These are phyloP conservation scores for Pseudogymnoascus sp. DNA, from an alignment of 2,329 filamentous ascomycete genomes.

Conservation along the genomic window DNA sequence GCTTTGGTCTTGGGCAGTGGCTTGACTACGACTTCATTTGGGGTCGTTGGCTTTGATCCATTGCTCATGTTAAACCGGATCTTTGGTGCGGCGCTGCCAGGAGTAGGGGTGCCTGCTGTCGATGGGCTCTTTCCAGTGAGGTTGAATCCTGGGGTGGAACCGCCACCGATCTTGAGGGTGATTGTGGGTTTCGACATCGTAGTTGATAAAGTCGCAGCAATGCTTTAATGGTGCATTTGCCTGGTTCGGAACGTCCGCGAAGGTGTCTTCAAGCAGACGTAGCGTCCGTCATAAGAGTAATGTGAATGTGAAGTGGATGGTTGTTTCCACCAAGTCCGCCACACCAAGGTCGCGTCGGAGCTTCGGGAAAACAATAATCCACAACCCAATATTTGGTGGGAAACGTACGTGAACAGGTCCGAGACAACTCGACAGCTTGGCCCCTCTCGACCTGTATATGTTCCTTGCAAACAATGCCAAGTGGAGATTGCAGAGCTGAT, in stretches of 20 bases:
- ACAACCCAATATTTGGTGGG: not conserved
- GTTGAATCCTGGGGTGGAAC: conserved; percentile 1
- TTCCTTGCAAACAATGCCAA: conserved; percentile 7
- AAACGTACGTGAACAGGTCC: not conserved
- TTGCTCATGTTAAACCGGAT: conserved; percentile 23
- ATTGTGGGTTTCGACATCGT: conserved; percentile 25
- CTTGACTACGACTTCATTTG: conserved; percentile 16
- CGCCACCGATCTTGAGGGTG: conserved; percentile 22
- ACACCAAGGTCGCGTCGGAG: not conserved
- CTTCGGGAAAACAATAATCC: not conserved
- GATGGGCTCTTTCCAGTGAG: conserved; percentile 11
- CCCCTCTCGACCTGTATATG: not conserved
- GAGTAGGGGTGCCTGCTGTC: conserved; percentile 26
- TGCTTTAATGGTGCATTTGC: not conserved
- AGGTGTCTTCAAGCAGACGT: not conserved
- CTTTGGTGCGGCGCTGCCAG: conserved; percentile 27
- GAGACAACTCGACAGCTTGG: not conserved
- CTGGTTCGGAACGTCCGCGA: not conserved
- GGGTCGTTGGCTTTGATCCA: conserved; percentile 23
- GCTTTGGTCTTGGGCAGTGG: conserved; percentile 47
- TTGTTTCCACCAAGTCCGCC: not conserved
- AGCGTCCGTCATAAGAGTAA: not conserved
- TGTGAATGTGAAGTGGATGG: conserved; percentile 2
- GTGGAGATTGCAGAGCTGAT: not conserved
- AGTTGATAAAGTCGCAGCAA: not conserved